Evolutionary conservation across 257 asterid genomes (phyloP).

Genomic region (Salvia miltiorrhiza): DNA sequence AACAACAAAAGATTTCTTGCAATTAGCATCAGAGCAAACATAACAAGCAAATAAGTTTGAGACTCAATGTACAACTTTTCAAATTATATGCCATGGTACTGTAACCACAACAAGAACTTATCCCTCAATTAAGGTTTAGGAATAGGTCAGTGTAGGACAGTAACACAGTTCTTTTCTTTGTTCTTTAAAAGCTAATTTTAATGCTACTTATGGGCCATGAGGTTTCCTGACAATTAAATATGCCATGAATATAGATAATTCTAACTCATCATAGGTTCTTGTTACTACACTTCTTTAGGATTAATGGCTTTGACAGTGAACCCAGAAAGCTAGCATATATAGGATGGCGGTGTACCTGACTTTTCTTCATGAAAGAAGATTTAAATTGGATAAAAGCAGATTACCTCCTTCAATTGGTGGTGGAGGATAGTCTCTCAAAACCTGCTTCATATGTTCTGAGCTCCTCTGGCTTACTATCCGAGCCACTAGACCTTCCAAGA

Average conservation of each 20-base stretch:
- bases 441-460: conserved; percentile 73
- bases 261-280: background rate
- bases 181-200: background rate
- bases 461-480: conserved; percentile 83
- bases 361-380: conserved; percentile 7
- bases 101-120: background rate
- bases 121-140: background rate
- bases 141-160: background rate
- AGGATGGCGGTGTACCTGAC: background rate
- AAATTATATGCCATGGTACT: background rate
- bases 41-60: background rate
- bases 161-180: background rate
- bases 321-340: background rate
- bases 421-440: conserved; percentile 63
- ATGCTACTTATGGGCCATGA: background rate
- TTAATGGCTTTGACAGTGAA: background rate
- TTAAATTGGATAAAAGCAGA: background rate
- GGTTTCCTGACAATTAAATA: background rate
- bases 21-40: conserved; percentile 5
- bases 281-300: background rate
- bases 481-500: conserved; percentile 97
- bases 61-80: background rate
- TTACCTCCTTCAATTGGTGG: conserved; percentile 78
- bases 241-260: background rate
- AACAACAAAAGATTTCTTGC: background rate